Evolutionary conservation across 2,329 filamentous ascomycete species (phyloP), one percentile per base, ranked within the genome.

Genomic region (Uncinocarpus reesii): DNA sequence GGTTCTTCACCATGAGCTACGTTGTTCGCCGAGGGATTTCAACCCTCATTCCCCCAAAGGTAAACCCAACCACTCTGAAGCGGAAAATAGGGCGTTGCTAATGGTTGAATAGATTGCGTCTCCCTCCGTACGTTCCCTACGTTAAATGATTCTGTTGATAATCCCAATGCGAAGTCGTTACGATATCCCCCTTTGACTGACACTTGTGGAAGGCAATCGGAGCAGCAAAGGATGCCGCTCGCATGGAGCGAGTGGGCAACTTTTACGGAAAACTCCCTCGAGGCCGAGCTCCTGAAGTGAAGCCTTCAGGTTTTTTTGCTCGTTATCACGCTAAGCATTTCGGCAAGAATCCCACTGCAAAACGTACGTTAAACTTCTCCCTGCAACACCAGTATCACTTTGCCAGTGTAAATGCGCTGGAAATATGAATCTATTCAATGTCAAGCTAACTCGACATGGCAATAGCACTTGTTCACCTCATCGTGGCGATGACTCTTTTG

Each of bases 241-340:
- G 90, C 69, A 96, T 98, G 92, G 85, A 94, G 71, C 86, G 89
- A 64, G 88, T 98, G 61, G 90, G 96, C 71, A 86, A 79, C 75
- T 96, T 98, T 80, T 98, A 98, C 80, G 87, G 93, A 77, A 93
- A 90, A 73, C 87, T 98, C 52, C 92, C 93, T 66, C 87, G 89
- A 65, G 93, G 92, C 61, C 71, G 86, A 60, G 89, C 89, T 63
- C 89, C 92, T 62, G 81, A 87, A 70, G 70, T 80, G 60, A 81
- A 94, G 78, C 71, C 84, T 58, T 85, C 80, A 65, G 90, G 92
- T 61, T 74, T 94, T 53, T 72, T 95, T 63, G 85, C 83, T 64
- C 80, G 86, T 71, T 98, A 98, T 78, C 86, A 92, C 68, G 71
- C 72, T 58, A 72, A 73, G 57, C 89, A 98, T 80, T 95, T 98